Percentiles rank a stretch among this genome's conserved stretches.
These are phyloP conservation scores for Paecilomyces variotii DNA, from an alignment of 2,329 filamentous ascomycete species.

Conservation along the genomic window DNA sequence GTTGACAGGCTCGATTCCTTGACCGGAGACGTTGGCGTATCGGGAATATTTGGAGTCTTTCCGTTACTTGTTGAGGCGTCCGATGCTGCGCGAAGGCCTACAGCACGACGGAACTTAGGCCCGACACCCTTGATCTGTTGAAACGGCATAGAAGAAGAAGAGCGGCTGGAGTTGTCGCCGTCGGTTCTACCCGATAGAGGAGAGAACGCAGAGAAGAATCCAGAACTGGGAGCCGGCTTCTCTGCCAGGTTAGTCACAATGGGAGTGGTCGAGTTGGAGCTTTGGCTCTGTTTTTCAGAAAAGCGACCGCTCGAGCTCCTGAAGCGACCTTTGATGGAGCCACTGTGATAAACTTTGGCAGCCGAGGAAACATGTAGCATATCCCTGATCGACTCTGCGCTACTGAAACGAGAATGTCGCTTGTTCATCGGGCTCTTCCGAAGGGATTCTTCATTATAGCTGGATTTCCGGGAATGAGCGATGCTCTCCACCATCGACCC, in stretches of 20 bases:
- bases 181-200: conserved; percentile 37
- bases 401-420: conserved; percentile 70
- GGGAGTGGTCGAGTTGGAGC: conserved; percentile 36
- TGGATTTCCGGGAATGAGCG: conserved; percentile 62
- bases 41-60: conserved; percentile 40
- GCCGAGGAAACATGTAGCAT: conserved; percentile 46
- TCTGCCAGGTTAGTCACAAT: conserved; percentile 52
- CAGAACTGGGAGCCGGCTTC: conserved; percentile 29
- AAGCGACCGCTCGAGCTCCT: conserved; percentile 54
- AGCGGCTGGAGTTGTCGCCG: conserved; percentile 44
- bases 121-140: conserved; percentile 50
- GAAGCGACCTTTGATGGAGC: conserved; percentile 42
- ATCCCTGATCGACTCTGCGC: conserved; percentile 65
- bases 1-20: conserved; percentile 56
- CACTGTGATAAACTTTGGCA: conserved; percentile 62
- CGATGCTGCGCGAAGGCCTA: conserved; percentile 76
- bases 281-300: conserved; percentile 32
- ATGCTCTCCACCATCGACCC: conserved; percentile 30
- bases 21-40: conserved; percentile 35
- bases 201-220: conserved; percentile 40
- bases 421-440: conserved; percentile 59
- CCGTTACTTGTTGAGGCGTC: conserved; percentile 56
- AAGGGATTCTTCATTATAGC: conserved; percentile 67
- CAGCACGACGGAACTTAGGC: conserved; percentile 50
- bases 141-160: conserved; percentile 41